phyloP scores from a whole-genome alignment of 805 yeast species.

The Myxozyma mucilagina region DNA sequence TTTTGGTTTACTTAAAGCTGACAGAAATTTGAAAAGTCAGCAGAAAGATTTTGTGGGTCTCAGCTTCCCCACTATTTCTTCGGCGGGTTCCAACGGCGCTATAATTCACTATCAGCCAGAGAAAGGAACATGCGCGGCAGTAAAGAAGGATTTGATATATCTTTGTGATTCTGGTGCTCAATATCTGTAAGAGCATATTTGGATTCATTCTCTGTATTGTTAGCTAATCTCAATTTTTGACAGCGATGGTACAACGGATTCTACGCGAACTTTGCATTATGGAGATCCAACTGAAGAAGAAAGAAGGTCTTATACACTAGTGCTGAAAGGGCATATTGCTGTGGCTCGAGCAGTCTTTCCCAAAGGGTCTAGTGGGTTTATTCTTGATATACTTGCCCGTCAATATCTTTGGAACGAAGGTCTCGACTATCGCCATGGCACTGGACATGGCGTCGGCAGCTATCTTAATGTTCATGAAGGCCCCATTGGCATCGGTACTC shows the following conservation, averaged over 20 bases:
- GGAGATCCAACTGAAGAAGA: conserved; percentile 58
- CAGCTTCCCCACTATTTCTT: conserved; percentile 72
- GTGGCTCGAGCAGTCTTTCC: conserved; percentile 81
- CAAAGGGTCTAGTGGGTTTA: conserved; percentile 68
- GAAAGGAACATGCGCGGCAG: conserved; percentile 53
- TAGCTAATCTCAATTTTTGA: neutral
- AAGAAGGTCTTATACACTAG: conserved; percentile 71
- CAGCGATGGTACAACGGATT: conserved; percentile 90
- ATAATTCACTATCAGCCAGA: conserved; percentile 73
- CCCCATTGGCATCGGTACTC: conserved; percentile 76
- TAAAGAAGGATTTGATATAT: conserved; percentile 68
- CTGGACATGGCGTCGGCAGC: conserved; percentile 97
- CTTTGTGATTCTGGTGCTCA: conserved; percentile 91
- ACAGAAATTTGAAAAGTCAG: conserved; percentile 9
- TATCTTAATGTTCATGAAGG: conserved; percentile 92
- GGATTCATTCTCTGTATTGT: neutral
- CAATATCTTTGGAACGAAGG: conserved; percentile 81
- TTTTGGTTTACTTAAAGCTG: neutral
- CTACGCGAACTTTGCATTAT: conserved; percentile 84
- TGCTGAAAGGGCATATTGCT: conserved; percentile 87
- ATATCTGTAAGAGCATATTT: conserved; percentile 45
- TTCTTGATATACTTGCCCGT: conserved; percentile 80
- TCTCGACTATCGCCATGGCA: conserved; percentile 86
- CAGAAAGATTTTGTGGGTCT: conserved; percentile 53
- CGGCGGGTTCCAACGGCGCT: conserved; percentile 76